phyloP scores from a whole-genome alignment of 768 basidiomycete genomes.

The Sutorius australiensis region DNA sequence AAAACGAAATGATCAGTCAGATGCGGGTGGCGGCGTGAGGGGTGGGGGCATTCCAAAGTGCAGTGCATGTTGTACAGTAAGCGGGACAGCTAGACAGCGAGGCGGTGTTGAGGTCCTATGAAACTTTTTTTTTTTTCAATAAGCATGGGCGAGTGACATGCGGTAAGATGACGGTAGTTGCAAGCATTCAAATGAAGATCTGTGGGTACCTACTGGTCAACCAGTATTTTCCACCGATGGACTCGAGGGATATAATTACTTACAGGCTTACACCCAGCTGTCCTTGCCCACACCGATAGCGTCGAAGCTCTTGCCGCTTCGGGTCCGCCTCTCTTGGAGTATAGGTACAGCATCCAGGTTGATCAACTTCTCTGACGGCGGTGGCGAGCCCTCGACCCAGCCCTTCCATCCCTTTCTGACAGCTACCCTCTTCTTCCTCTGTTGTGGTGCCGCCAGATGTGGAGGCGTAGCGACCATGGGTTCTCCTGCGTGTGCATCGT shows the following conservation, averaged over 20 bases:
- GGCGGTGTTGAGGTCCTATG: constrained; percentile 6
- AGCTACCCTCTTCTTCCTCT: constrained; percentile 58
- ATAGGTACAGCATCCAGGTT: constrained; percentile 72
- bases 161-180: not conserved
- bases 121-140: constrained; percentile 12
- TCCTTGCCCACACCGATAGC: constrained; percentile 76
- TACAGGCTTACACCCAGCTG: constrained; percentile 63
- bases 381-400: constrained; percentile 84
- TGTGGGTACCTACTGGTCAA: constrained; percentile 6
- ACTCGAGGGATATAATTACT: constrained; percentile 31
- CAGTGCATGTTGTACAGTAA: constrained; percentile 26
- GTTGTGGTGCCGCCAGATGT: constrained; percentile 21
- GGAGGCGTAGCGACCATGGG: constrained; percentile 19
- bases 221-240: constrained; percentile 52
- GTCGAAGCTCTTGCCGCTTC: constrained; percentile 83
- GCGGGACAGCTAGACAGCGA: constrained; percentile 15
- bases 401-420: constrained; percentile 87
- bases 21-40: constrained; percentile 15
- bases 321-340: constrained; percentile 70
- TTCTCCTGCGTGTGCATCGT: constrained; percentile 43
- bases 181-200: constrained; percentile 1
- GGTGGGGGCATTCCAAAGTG: constrained; percentile 17
- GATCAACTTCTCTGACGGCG: constrained; percentile 76
- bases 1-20: constrained; percentile 17
- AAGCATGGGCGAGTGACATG: not conserved